Evolutionary conservation across 768 basidiomycete species (phyloP), one percentile per base, ranked within the genome.

Genomic region (Russula vinacea): DNA sequence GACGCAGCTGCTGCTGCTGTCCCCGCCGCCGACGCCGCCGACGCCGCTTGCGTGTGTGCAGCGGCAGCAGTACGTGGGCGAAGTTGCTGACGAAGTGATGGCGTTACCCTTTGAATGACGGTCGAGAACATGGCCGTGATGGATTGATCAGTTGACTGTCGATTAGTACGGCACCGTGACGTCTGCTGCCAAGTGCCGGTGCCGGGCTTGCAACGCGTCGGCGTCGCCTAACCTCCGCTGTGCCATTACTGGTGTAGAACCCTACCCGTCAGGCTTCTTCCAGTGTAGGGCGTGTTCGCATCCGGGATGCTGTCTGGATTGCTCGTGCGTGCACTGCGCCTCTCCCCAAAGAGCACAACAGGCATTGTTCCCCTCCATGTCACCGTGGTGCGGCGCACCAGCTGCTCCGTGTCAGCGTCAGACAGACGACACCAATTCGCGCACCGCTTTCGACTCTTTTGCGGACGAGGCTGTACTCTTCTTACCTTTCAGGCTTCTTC

Each of bases 91-190:
- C 63, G 59, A 10, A 67, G 35, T 37, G 69, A 39, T 44, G 45
- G 61, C 8, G 69, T 54, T 39, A 66, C 68, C 63, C 70, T 72
- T 49, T 71, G 68, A 37, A 69, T 51, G 32, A 67, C 56, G 37
- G 68, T 50, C 22, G 73, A 64, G 69, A 72, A 63, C 72, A 75
- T 74, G 65, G 44, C 35, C 22, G 58, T 40, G 24, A 42, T n/a
- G 52, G 32, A 26, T 54, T 11, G 29, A 47, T 35, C 35, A 35
- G 10, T 1, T 35, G 35, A 29, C 2, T 7, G 22, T 13, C 45
- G 29, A 29, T 2, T 13, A 47, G 11, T 47, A 47, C 22, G 45
- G 45, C 45, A 22, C n/a, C 19, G 19, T n/a, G n/a, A n/a, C n/a
- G n/a, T 39, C 13, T 19, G 1, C 7, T 45, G 19, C 44, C 44